These are phyloP conservation scores for Fistulinella prunicolor DNA, from an alignment of 768 basidiomycete species.

Conservation along the genomic window DNA sequence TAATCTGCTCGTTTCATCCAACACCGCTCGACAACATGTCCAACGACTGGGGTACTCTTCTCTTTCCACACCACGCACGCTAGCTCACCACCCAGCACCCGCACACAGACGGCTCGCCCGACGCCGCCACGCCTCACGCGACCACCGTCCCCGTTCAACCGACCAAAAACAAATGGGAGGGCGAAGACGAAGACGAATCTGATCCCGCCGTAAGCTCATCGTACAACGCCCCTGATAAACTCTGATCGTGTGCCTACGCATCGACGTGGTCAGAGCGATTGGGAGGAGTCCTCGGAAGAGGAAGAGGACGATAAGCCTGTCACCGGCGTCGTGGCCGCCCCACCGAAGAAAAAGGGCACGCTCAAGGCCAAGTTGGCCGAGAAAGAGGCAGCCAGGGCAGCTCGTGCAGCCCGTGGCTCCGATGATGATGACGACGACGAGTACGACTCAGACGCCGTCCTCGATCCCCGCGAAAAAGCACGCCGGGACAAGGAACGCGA, in stretches of 20 bases:
- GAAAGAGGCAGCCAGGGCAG: conserved; percentile 77
- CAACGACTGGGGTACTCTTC: conserved; percentile 46
- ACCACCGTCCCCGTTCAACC: conserved; percentile 21
- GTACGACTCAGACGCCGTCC: conserved; percentile 70
- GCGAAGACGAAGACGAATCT: conserved; percentile 88
- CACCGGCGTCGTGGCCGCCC: conserved; percentile 46
- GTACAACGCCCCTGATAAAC: too few relatives aligned
- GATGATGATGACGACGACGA: conserved; percentile 40
- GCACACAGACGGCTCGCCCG: conserved; percentile 37
- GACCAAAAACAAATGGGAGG: conserved; percentile 74
- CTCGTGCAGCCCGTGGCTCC: conserved; percentile 37
- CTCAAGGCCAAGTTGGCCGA: conserved; percentile 90
- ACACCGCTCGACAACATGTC: conserved; percentile 31
- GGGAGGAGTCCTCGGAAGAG: conserved; percentile 83
- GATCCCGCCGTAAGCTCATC: conserved; percentile 65
- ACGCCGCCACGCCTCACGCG: conserved; percentile 24
- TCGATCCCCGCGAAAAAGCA: conserved; percentile 79
- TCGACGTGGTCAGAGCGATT: conserved; percentile 70
- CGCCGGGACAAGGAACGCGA: conserved; percentile 76
- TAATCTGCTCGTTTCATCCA: too few relatives aligned
- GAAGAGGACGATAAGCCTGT: conserved; percentile 58
- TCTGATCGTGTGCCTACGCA: background rate
- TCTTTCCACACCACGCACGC: background rate
- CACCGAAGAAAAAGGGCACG: conserved; percentile 89
- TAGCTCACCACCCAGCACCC: conserved; percentile 22